A percentile compares a stretch with the other conserved stretches of the same genome.
These are phyloP conservation scores for Podospora appendiculata DNA, from an alignment of 495 filamentous ascomycete species.

Conservation along the genomic window DNA sequence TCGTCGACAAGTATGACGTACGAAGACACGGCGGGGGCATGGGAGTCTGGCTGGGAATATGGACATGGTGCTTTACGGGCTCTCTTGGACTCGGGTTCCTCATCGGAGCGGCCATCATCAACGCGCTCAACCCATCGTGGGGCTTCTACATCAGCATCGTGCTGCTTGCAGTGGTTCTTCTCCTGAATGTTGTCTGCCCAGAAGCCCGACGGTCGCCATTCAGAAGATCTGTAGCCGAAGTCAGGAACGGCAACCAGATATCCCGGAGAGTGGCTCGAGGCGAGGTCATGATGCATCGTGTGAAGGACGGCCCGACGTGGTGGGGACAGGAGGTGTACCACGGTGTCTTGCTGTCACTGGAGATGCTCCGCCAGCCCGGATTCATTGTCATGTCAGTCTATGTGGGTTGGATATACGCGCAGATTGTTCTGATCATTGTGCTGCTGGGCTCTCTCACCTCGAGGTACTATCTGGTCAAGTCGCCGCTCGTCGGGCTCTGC, in stretches of 20 bases:
- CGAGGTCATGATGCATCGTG: conserved; percentile 67
- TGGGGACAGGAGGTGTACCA: conserved; percentile 69
- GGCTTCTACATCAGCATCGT: conserved; percentile 66
- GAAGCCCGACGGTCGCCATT: conserved; percentile 58
- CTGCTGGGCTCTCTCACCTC: conserved; percentile 62
- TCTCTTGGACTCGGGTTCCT: conserved; percentile 62
- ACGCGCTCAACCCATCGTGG: conserved; percentile 52
- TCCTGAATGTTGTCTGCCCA: conserved; percentile 58
- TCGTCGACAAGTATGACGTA: conserved; percentile 54
- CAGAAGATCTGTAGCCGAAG: conserved; percentile 57
- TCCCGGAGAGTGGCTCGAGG: conserved; percentile 56
- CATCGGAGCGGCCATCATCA: conserved; percentile 58
- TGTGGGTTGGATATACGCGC: conserved; percentile 68
- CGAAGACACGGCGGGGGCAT: conserved; percentile 66
- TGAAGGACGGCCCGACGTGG: conserved; percentile 57
- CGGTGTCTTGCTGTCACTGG: conserved; percentile 54
- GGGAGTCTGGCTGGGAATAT: conserved; percentile 70
- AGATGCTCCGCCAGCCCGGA: conserved; percentile 64
- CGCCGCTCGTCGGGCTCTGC: conserved; percentile 55
- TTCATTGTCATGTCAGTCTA: conserved; percentile 66
- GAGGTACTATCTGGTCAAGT: conserved; percentile 50
- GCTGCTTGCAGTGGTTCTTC: conserved; percentile 49
- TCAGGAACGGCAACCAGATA: conserved; percentile 44
- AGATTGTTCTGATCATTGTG: conserved; percentile 62
- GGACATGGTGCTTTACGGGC: conserved; percentile 66